phyloP scores from a whole-genome alignment of 768 basidiomycete species.

The Punctularia strigosozonata region DNA sequence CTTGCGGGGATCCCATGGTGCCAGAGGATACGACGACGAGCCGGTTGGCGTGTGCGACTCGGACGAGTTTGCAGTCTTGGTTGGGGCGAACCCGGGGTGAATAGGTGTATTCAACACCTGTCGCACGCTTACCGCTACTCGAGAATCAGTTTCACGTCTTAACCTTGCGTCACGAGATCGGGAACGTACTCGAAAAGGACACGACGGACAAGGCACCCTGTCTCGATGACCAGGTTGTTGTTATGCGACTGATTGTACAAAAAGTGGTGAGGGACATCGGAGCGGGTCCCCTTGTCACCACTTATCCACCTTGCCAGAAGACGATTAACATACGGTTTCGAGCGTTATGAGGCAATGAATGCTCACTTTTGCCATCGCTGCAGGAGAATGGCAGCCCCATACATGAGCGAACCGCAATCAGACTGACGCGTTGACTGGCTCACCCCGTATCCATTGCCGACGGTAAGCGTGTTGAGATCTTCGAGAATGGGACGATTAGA shows the following conservation, averaged over 20 bases:
- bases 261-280: slow-evolving; percentile 36
- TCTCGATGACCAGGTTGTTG: slow-evolving; percentile 20
- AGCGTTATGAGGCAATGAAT: background rate
- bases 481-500: slow-evolving; percentile 28
- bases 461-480: slow-evolving; percentile 36
- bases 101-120: slow-evolving; percentile 24
- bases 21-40: slow-evolving; percentile 29
- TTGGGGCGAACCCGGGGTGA: slow-evolving; percentile 16
- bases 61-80: slow-evolving; percentile 1
- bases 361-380: slow-evolving; percentile 48
- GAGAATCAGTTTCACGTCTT: background rate
- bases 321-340: background rate
- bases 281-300: slow-evolving; percentile 36
- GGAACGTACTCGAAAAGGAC: slow-evolving; percentile 23
- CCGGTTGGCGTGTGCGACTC: slow-evolving; percentile 17
- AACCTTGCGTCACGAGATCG: too few relatives aligned
- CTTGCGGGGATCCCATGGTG: slow-evolving; percentile 30
- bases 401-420: background rate
- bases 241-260: slow-evolving; percentile 21
- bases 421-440: slow-evolving; percentile 9
- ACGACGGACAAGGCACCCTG: slow-evolving; percentile 22
- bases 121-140: slow-evolving; percentile 21
- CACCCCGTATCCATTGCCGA: slow-evolving; percentile 37
- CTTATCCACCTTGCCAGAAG: slow-evolving; percentile 38
- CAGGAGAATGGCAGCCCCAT: background rate